Evolutionary conservation across 176 grass and related monocot species (phyloP).

Genomic region (Leersia perrieri): DNA sequence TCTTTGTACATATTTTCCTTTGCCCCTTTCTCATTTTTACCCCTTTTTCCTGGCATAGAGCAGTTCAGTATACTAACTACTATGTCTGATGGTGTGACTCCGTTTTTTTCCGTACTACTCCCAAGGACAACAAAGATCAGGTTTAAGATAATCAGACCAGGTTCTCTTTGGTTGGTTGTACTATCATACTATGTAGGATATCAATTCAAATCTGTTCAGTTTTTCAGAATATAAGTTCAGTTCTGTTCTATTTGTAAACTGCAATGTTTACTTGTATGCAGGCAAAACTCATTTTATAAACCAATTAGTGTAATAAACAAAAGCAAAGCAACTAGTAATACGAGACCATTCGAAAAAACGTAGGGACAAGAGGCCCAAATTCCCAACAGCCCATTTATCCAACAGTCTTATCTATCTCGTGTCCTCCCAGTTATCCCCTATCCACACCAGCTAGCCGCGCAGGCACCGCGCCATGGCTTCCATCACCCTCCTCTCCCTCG

Average conservation of each 20-base stretch:
- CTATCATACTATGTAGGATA: too few relatives aligned
- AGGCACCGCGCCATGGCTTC: slow-evolving; percentile 45
- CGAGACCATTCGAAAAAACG: not conserved
- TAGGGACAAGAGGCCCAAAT: not conserved
- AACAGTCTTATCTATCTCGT: slow-evolving; percentile 1
- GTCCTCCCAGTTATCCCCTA: slow-evolving; percentile 19
- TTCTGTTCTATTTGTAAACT: not conserved
- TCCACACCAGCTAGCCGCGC: slow-evolving; percentile 30
- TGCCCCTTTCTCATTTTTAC: not conserved
- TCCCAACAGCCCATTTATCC: not conserved
- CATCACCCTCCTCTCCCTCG: slow-evolving; percentile 44
- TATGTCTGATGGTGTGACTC: not conserved
- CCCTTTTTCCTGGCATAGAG: not conserved
- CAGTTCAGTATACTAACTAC: not conserved
- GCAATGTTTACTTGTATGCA: not conserved
- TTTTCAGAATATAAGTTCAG: not conserved
- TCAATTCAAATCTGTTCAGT: not conserved
- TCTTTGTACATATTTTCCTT: slow-evolving; percentile 21
- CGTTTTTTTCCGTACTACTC: not conserved
- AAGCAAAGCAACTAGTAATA: not conserved
- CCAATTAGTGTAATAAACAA: not conserved
- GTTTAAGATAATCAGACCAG: not conserved
- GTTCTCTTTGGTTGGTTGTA: not conserved
- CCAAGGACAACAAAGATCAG: not conserved
- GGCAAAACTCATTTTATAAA: not conserved